phyloP scores from a whole-genome alignment of 2,329 filamentous ascomycete species.

The Botrytis medusae region DNA sequence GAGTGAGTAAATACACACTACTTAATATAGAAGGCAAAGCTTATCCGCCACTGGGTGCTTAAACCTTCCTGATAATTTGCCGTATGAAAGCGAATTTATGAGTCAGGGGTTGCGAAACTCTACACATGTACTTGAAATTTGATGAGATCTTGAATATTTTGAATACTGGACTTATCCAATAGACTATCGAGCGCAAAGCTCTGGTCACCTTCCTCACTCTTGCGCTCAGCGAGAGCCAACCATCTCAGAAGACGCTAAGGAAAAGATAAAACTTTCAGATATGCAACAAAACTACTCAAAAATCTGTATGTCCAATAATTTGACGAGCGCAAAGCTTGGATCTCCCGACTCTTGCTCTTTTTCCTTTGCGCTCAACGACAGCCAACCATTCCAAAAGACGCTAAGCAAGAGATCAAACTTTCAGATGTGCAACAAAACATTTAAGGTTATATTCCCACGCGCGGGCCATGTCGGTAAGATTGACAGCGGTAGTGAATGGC shows the following conservation, averaged over 20 bases:
- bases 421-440: neutral
- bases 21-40: neutral
- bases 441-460: neutral
- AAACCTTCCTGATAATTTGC: no score
- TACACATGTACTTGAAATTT: neutral
- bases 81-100: neutral
- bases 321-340: neutral
- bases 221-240: neutral
- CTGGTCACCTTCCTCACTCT: neutral
- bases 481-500: neutral
- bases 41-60: no score
- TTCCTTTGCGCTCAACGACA: neutral
- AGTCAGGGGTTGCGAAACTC: neutral
- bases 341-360: neutral
- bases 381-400: neutral
- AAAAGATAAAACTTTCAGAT: neutral
- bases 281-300: neutral
- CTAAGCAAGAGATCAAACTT: neutral
- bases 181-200: constrained; percentile 3
- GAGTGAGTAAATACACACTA: neutral
- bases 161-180: neutral
- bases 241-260: neutral
- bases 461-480: neutral
- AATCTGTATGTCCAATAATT: no score
- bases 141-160: neutral